These are phyloP conservation scores for Euphrasia arctica DNA, from an alignment of 305 asterid species.

Conservation along the genomic window DNA sequence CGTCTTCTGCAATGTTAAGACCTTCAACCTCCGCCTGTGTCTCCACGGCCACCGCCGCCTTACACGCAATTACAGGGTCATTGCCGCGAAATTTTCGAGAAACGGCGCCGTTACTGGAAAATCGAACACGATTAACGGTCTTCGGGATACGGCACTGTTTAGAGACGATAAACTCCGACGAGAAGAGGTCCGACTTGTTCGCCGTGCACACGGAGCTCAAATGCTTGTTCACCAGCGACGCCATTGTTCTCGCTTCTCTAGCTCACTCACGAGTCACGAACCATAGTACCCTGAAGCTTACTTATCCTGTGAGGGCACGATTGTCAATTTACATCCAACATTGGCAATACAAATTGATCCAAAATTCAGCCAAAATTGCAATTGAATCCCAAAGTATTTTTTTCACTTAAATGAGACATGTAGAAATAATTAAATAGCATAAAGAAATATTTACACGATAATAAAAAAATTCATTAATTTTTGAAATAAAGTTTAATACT, in stretches of 20 bases:
- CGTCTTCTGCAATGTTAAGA: slow-evolving; percentile 95
- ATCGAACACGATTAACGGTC: slow-evolving; percentile 20
- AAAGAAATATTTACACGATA: too few species aligned
- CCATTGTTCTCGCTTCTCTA: slow-evolving; percentile 31
- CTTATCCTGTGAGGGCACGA: not conserved
- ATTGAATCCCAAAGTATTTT: too few species aligned
- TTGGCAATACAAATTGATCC: too few species aligned
- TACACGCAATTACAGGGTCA: slow-evolving; percentile 35
- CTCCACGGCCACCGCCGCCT: slow-evolving; percentile 75
- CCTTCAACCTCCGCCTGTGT: slow-evolving; percentile 67
- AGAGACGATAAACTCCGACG: slow-evolving; percentile 31
- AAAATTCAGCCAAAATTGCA: too few species aligned
- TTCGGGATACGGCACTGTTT: slow-evolving; percentile 30
- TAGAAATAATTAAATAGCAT: too few species aligned
- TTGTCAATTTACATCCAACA: too few species aligned
- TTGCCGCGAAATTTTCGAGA: slow-evolving; percentile 8
- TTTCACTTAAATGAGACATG: too few species aligned
- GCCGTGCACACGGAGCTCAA: slow-evolving; percentile 42
- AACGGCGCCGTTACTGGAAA: slow-evolving; percentile 23
- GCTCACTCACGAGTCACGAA: too few species aligned
- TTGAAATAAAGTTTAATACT: too few species aligned
- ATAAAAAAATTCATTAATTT: too few species aligned
- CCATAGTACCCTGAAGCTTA: not conserved
- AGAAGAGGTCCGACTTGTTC: slow-evolving; percentile 34
- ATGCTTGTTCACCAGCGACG: slow-evolving; percentile 59